phyloP scores from a whole-genome alignment of 306 rosid species.

The peach (Prunus persica) region DNA sequence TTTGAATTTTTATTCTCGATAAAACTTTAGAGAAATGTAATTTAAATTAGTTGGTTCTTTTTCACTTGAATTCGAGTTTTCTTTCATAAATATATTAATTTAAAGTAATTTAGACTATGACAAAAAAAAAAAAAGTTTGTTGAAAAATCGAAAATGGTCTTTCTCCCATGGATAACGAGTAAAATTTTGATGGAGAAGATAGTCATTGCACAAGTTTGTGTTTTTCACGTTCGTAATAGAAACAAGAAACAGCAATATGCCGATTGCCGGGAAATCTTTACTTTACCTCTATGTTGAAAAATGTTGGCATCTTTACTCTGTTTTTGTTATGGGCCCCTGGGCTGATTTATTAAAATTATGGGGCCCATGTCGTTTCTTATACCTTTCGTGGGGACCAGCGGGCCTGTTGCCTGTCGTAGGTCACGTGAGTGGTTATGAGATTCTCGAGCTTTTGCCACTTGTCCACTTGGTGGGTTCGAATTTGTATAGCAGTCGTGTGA shows the following conservation, averaged over 20 bases:
- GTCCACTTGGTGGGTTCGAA: neutral
- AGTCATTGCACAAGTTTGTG: neutral
- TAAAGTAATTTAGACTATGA: too few species aligned
- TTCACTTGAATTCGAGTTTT: too few species aligned
- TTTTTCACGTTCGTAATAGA: neutral
- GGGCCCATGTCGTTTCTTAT: neutral
- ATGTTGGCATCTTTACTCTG: neutral
- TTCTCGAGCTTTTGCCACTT: neutral
- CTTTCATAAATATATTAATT: too few species aligned
- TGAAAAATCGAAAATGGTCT: too few species aligned
- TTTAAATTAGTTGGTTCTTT: too few species aligned
- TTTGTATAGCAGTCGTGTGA: neutral
- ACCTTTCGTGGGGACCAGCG: neutral
- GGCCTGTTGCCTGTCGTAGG: too few species aligned
- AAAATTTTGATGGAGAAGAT: neutral
- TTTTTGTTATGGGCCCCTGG: neutral
- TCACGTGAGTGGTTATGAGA: neutral
- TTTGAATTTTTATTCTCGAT: accelerated
- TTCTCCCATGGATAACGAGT: too few species aligned
- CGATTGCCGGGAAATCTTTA: neutral
- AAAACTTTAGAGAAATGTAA: too few species aligned
- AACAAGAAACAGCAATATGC: neutral
- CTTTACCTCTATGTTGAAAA: neutral
- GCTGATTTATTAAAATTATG: neutral
- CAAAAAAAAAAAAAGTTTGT: too few species aligned